These are phyloP conservation scores for Tulasnella sp. DNA, from an alignment of 768 basidiomycete species.

Conservation along the genomic window DNA sequence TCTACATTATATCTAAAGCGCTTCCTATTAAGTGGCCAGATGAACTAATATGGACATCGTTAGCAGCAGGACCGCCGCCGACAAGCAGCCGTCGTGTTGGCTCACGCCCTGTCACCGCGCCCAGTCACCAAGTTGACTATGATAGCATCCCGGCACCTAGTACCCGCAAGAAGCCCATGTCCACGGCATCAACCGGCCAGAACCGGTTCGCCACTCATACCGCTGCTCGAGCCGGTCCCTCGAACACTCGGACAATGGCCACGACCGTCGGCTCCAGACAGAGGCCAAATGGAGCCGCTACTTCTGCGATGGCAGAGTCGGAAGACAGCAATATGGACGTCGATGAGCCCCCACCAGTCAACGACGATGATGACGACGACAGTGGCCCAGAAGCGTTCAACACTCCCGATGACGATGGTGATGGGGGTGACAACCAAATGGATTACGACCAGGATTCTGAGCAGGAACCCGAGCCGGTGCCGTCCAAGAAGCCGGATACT, in stretches of 20 bases:
- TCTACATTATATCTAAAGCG: too few relatives aligned
- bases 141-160: constrained; percentile 10
- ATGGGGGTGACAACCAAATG: background rate
- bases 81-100: background rate
- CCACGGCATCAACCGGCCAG: background rate
- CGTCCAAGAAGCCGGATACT: too few relatives aligned
- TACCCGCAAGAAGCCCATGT: background rate
- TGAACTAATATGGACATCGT: too few relatives aligned
- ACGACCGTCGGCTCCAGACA: background rate
- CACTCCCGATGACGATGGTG: background rate
- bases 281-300: background rate
- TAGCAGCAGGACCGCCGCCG: background rate
- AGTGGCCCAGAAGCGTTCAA: constrained; percentile 10
- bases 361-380: constrained; percentile 11
- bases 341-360: background rate
- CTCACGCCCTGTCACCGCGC: background rate
- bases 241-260: background rate
- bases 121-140: constrained; percentile 3
- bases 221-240: background rate
- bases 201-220: background rate
- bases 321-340: too few relatives aligned
- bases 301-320: background rate
- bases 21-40: too few relatives aligned
- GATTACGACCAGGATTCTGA: constrained; percentile 3
- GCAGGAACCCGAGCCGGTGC: background rate